Conservation (phyloP, 1,284 basidiomycete genomes). For the Cryptococcus wingfieldii region DNA sequence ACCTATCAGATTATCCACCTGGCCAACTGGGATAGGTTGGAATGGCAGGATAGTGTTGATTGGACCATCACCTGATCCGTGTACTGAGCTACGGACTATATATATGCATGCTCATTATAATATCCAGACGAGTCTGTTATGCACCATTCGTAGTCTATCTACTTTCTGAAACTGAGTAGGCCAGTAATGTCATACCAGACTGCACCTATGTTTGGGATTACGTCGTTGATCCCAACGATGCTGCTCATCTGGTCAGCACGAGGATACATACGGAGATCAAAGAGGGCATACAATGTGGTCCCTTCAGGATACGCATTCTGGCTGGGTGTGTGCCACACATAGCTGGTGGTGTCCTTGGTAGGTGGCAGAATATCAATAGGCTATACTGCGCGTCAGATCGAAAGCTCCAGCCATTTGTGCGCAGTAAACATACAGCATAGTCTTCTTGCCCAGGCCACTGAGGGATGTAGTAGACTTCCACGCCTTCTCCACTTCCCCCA, state of each 20-base stretch:
- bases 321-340: slow-evolving; percentile 25
- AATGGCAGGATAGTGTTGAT: slow-evolving; percentile 5
- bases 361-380: slow-evolving; percentile 17
- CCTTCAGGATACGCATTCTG: slow-evolving; percentile 18
- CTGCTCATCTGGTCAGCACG: slow-evolving; percentile 6
- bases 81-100: background rate
- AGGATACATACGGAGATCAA: background rate
- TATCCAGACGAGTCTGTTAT: background rate
- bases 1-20: slow-evolving; percentile 19
- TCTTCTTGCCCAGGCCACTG: slow-evolving; percentile 25
- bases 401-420: background rate
- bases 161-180: slow-evolving; percentile 5
- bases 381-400: background rate
- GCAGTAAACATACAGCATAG: slow-evolving; percentile 21
- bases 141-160: background rate
- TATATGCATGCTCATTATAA: background rate
- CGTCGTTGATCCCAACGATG: slow-evolving; percentile 32
- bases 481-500: slow-evolving; percentile 27
- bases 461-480: slow-evolving; percentile 35
- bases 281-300: slow-evolving; percentile 23
- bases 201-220: slow-evolving; percentile 9
- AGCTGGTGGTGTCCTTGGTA: slow-evolving; percentile 5
- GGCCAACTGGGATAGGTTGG: slow-evolving; percentile 9
- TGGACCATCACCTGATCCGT: no score
- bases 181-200: slow-evolving; percentile 35